These are phyloP conservation scores for Jamesozyma rosinii DNA, from an alignment of 805 yeast genomes.

Conservation along the genomic window DNA sequence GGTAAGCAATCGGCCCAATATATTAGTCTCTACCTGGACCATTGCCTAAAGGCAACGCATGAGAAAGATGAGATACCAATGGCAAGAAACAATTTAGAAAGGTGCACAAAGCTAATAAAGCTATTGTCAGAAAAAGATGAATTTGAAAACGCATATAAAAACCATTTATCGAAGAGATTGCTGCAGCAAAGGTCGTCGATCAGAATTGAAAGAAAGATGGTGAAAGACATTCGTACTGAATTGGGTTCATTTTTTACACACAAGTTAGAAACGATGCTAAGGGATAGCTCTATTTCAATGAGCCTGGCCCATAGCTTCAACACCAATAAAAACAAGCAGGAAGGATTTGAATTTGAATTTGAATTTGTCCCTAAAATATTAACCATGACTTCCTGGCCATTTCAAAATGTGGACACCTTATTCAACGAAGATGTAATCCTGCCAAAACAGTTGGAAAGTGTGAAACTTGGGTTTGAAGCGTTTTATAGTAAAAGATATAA, in stretches of 20 bases:
- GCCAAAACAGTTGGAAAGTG: constrained; percentile 37
- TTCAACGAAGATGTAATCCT: constrained; percentile 29
- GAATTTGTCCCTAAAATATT: constrained; percentile 45
- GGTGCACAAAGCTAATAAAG: constrained; percentile 53
- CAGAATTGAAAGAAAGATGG: constrained; percentile 62
- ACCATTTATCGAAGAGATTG: constrained; percentile 75
- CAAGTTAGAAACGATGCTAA: constrained; percentile 77
- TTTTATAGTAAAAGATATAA: constrained; percentile 44
- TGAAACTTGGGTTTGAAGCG: constrained; percentile 40
- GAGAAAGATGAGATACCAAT: constrained; percentile 33
- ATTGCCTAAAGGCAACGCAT: constrained; percentile 40
- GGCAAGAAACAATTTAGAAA: constrained; percentile 37
- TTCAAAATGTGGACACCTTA: constrained; percentile 32
- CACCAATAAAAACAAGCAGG: constrained; percentile 3
- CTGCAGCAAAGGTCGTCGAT: constrained; percentile 40
- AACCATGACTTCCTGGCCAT: constrained; percentile 64
- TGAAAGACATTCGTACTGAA: constrained; percentile 61
- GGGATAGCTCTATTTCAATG: constrained; percentile 57
- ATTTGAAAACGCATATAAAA: constrained; percentile 76
- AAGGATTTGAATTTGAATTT: constrained; percentile 8
- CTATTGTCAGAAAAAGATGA: constrained; percentile 74
- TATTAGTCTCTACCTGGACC: constrained; percentile 50
- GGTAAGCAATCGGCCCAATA: constrained; percentile 41
- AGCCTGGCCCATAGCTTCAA: constrained; percentile 25
- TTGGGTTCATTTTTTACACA: constrained; percentile 72